These are phyloP conservation scores for Cystobasidium onofrii DNA, from an alignment of 768 basidiomycete genomes.

Conservation along the genomic window DNA sequence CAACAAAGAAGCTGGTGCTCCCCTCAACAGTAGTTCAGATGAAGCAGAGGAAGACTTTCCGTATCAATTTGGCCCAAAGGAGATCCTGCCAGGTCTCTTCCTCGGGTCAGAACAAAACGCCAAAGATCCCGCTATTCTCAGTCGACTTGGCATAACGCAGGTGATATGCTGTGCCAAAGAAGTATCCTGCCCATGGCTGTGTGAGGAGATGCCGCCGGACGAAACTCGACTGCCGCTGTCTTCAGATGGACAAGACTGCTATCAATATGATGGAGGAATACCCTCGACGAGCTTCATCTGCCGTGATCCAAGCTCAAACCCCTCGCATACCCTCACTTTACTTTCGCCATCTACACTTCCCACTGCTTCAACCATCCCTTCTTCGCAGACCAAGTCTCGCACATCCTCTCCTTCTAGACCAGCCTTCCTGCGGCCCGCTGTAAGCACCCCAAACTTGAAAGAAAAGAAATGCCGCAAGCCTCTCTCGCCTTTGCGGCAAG, in stretches of 20 bases:
- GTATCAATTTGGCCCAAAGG: constrained; percentile 70
- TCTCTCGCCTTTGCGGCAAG: background rate
- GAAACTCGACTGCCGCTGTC: background rate
- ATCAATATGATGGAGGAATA: too few species aligned
- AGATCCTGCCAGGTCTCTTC: constrained; percentile 78
- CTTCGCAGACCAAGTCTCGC: background rate
- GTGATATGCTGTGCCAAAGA: constrained; percentile 92
- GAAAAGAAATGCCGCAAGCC: constrained; percentile 13
- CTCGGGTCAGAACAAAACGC: constrained; percentile 84
- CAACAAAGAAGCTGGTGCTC: background rate
- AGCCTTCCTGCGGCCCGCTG: constrained; percentile 55
- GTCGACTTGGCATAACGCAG: constrained; percentile 64
- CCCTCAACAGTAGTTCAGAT: background rate
- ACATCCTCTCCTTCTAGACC: constrained; percentile 30
- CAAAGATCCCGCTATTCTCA: constrained; percentile 64
- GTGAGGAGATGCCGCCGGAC: background rate
- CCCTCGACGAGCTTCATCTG: too few species aligned
- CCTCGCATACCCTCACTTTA: background rate
- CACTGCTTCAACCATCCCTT: constrained; percentile 10
- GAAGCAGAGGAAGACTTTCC: constrained; percentile 48
- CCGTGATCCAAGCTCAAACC: too few species aligned
- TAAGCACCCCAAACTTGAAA: constrained; percentile 61
- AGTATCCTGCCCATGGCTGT: constrained; percentile 49
- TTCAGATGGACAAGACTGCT: too few species aligned
- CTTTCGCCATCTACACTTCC: background rate